Evolutionary conservation across 345 rosid species (phyloP), one percentile per base, ranked within the genome.

Genomic region (Eutrema yunnanense): DNA sequence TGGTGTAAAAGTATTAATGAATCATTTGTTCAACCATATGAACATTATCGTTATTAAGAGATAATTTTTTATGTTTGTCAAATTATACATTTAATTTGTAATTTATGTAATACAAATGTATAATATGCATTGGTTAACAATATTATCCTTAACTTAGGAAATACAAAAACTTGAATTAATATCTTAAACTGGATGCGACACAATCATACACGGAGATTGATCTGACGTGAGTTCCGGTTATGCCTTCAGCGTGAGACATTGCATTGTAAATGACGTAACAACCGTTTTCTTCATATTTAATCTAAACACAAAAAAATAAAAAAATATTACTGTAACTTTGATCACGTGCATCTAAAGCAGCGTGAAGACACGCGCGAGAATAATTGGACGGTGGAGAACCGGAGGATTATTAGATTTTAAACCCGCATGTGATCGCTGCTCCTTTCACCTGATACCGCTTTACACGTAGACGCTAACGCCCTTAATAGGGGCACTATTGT

Each of bases 181-280:
- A 72, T 22, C 26, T 22, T 22, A 60, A 10, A 62, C 10, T 37
- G 40, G 29, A 53, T 62, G 62, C 62, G 69, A 72, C 75, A 72
- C 13, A 62, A 43, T 19, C 55, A 72, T 62, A 42, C 47, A 62
- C 16, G 41, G 62, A 62, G 53, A 42, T 32, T 52, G 36, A 62
- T 53, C 62, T 53, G 40, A 43, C 76, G 63, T 62, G 54, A 72
- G 54, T 43, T 72, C 47, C 55, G 69, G 69, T 62, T 62, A 63
- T 13, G 34, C 63, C 62, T 62, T 62, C 43, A 53, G 56, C 63
- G 54, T 10, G 47, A 62, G 63, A 72, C 76, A 72, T 53, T 62
- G 69, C 62, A 43, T 72, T 62, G 55, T 26, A 48, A 38, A 56
- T 65, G 65, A 65, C 65, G 71, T 65, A 64, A 44, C 41, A 16